phyloP scores from a whole-genome alignment of 441 rosid genomes.

The Corymbia calophylla region DNA sequence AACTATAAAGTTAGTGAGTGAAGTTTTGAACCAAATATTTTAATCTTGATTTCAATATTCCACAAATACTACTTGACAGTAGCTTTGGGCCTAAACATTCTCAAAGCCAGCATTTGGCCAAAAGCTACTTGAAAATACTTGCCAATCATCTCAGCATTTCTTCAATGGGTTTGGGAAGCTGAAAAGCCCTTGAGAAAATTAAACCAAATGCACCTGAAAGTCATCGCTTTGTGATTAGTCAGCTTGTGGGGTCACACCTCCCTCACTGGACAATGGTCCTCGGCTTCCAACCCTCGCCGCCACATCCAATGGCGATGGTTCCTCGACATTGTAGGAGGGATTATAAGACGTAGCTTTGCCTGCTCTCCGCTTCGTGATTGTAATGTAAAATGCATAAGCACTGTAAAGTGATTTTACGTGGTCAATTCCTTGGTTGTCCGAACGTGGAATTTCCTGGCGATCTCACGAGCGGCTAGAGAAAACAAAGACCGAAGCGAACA shows the following conservation, averaged over 20 bases:
- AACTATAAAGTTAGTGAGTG: no score
- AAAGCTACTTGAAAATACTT: no score
- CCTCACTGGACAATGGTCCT: not conserved
- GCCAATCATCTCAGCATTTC: no score
- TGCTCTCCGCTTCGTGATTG: not conserved
- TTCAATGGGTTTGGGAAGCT: no score
- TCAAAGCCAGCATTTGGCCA: no score
- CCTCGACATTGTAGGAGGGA: accelerated
- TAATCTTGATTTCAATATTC: no score
- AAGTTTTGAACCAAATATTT: no score
- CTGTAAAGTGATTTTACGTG: not conserved
- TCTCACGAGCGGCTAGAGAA: not conserved
- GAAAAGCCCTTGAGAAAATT: no score
- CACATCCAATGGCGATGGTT: accelerated
- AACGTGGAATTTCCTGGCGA: not conserved
- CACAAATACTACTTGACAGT: no score
- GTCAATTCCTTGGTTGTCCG: not conserved
- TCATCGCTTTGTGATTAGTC: not conserved
- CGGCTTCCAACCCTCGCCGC: not conserved
- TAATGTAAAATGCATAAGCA: not conserved
- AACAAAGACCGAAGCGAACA: not conserved
- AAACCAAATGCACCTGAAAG: no score
- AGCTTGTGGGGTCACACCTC: not conserved
- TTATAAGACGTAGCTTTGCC: not conserved
- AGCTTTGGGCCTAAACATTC: no score